phyloP scores from a whole-genome alignment of 2,329 filamentous ascomycete genomes.

The Plectosphaerella cucumerina region DNA sequence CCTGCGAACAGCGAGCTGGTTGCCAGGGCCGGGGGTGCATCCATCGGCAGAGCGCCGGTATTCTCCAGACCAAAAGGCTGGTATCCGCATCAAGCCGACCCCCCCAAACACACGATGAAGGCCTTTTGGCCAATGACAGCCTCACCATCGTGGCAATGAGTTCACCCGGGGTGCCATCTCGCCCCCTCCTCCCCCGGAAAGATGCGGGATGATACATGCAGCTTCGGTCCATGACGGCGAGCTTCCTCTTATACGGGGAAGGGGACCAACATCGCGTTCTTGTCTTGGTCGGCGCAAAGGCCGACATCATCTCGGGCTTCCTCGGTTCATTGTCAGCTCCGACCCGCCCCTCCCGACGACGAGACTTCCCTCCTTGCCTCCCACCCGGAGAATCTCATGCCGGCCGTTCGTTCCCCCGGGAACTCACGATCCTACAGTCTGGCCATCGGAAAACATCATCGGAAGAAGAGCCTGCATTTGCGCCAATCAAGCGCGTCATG shows the following conservation, averaged over 20 bases:
- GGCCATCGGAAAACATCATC: neutral
- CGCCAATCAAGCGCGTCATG: neutral
- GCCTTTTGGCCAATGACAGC: neutral
- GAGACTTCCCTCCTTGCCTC: too few species aligned
- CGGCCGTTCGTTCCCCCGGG: neutral
- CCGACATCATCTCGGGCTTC: neutral
- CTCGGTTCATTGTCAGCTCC: neutral
- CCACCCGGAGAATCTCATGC: neutral
- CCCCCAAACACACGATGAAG: too few species aligned
- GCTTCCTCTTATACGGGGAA: neutral
- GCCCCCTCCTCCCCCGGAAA: neutral
- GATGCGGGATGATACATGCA: neutral
- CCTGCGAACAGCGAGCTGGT: too few species aligned
- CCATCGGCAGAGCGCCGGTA: too few species aligned
- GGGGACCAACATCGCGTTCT: neutral
- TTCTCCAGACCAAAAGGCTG: too few species aligned
- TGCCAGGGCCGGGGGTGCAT: too few species aligned
- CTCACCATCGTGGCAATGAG: neutral
- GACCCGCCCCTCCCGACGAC: neutral
- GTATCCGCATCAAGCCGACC: neutral
- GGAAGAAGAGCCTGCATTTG: neutral
- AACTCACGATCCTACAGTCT: neutral
- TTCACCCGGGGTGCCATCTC: neutral
- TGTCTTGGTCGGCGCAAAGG: neutral
- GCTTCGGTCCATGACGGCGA: neutral